Conservation (phyloP, 495 filamentous ascomycete genomes). For the Penicillium macrosclerotiorum region DNA sequence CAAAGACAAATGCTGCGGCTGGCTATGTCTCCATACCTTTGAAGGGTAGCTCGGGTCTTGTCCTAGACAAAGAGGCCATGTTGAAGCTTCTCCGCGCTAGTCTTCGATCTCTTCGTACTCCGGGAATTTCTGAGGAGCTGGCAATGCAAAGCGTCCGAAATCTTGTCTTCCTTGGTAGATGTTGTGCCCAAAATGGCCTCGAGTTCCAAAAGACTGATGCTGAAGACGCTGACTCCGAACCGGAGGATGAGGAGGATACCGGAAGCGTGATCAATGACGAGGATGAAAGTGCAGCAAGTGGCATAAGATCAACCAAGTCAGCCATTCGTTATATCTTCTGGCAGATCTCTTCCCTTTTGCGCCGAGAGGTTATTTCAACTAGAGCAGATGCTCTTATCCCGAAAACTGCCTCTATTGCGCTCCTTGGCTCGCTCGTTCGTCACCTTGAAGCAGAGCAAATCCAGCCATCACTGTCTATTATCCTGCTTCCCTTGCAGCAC, state of each 20-base stretch:
- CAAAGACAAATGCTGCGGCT: constrained; percentile 54
- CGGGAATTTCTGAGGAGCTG: constrained; percentile 63
- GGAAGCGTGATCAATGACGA: too few species aligned
- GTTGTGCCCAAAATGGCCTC: constrained; percentile 62
- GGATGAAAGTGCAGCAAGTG: constrained; percentile 24
- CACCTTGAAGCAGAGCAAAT: constrained; percentile 57
- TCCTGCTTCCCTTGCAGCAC: constrained; percentile 80
- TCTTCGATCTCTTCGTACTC: constrained; percentile 63
- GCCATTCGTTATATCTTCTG: constrained; percentile 72
- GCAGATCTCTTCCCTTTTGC: constrained; percentile 71
- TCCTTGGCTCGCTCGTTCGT: constrained; percentile 62
- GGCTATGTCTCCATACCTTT: constrained; percentile 60
- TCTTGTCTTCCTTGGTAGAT: constrained; percentile 69
- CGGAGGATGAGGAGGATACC: constrained; percentile 47
- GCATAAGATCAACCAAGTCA: constrained; percentile 25
- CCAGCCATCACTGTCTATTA: constrained; percentile 51
- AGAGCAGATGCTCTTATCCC: constrained; percentile 59
- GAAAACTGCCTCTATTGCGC: constrained; percentile 72
- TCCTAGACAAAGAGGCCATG: constrained; percentile 63
- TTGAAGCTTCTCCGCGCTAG: constrained; percentile 61
- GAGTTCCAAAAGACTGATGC: constrained; percentile 42
- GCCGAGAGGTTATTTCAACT: constrained; percentile 68
- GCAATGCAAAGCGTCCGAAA: constrained; percentile 73
- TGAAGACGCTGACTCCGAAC: constrained; percentile 38
- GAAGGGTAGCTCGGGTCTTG: constrained; percentile 65